A percentile compares a stretch with the other conserved stretches of the same genome.
phyloP scores from a whole-genome alignment of 257 asterid genomes.

The Solanum microdontum region DNA sequence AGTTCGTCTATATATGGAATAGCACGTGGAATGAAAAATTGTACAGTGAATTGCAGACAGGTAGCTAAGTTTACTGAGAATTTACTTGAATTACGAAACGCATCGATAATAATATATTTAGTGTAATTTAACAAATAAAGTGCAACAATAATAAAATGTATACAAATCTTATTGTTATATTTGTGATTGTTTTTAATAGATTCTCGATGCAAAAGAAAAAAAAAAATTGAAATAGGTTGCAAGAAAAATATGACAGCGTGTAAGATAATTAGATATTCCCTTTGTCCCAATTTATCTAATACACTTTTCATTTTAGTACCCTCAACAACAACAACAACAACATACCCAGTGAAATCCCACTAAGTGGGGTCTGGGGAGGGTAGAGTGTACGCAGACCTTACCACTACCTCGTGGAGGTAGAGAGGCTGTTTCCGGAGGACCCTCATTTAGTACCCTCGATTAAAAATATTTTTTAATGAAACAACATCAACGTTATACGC shows the following conservation, averaged over 20 bases:
- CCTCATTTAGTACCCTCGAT: not conserved
- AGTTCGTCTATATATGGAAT: conserved; percentile 19
- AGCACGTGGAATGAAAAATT: conserved; percentile 20
- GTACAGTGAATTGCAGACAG: not conserved
- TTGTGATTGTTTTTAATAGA: not conserved
- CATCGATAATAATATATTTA: no score
- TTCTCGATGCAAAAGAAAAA: rapidly evolving
- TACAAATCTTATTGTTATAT: not conserved
- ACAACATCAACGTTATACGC: not conserved
- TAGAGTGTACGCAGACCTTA: no score
- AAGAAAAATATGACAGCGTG: not conserved
- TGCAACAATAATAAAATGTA: rapidly evolving
- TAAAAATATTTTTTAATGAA: rapidly evolving
- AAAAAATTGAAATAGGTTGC: not conserved
- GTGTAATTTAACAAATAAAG: rapidly evolving
- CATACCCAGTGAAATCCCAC: no score
- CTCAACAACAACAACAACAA: no score
- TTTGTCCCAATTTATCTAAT: not conserved
- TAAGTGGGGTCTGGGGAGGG: no score
- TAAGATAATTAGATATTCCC: not conserved
- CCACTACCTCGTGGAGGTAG: no score
- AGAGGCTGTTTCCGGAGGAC: no score
- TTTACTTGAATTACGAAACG: not conserved
- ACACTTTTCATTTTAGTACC: not conserved
- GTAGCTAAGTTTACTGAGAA: not conserved